Evolutionary conservation across 768 basidiomycete genomes (phyloP), one percentile per base, ranked within the genome.

Genomic region (Nevesoporus exiguus): DNA sequence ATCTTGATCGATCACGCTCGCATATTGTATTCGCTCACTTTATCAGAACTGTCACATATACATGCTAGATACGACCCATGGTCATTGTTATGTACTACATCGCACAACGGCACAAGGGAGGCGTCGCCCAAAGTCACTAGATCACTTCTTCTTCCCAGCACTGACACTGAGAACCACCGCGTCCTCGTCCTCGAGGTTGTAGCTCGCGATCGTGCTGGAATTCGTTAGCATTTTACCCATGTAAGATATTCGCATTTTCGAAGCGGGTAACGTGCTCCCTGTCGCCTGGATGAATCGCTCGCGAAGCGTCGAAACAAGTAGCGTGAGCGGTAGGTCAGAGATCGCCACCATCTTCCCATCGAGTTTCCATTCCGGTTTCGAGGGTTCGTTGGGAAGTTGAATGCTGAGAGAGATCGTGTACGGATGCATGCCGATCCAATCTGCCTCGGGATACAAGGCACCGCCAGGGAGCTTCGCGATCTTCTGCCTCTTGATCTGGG

Each of bases 161-260:
- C 88, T 83, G 31, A 98, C 77, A 51, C 81, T 88, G 62, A 97
- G 77, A 15, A 86, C 80, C 19, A 98, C 71, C 49, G 83, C 56
- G 68, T 98, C 95, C 64, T 94, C 94, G 59, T 96, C 92, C 71
- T 95, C 93, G 60, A 98, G 67, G 68, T 98, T 98, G 64, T 90
- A 88, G 58, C 77, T 80, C 24, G 92, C 94, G 61, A 98, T 83
- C 57, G 91, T 86, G 55, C 82, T 86, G 49, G 80, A 79, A 69
- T 97, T 97, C 52, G 88, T 91, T 60, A 98, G 79, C 80, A 92
- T 88, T 74, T 92, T 93, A 39, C 85, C 85, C 57, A 77, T 71
- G 68, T 88, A 93, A 30, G 88, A 86, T 57, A 98, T 69, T 61
- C 90, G 77, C 64, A 97, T 87, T 55, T 83, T 82, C 34, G 87